A percentile compares a stretch with the other conserved stretches of the same genome.
Evolutionary conservation across 1,139 yeast genomes (phyloP).

Genomic region (Kurtzmaniella quercitrusa): DNA sequence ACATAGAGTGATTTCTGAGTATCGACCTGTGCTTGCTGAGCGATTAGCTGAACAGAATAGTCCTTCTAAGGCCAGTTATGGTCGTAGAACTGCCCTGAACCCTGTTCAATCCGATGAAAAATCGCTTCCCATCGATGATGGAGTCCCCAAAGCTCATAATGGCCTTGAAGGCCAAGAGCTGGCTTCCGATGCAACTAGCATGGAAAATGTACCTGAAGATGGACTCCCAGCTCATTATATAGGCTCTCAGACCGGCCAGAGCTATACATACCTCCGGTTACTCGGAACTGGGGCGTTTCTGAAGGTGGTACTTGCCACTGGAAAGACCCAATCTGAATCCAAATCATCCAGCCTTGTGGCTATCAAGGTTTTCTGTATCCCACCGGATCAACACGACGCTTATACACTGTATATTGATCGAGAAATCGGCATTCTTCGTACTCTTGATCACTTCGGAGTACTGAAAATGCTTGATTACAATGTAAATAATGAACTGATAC

Average conservation of each 20-base stretch:
- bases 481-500: constrained; percentile 21
- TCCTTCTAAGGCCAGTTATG: background rate
- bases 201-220: background rate
- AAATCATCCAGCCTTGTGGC: constrained; percentile 22
- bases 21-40: constrained; percentile 19
- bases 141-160: too few relatives aligned
- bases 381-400: constrained; percentile 26
- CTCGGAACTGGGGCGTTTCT: constrained; percentile 63
- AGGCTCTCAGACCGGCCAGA: constrained; percentile 8
- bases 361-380: constrained; percentile 37
- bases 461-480: constrained; percentile 31
- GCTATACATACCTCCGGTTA: constrained; percentile 21
- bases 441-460: constrained; percentile 39
- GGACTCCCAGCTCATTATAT: background rate
- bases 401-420: constrained; percentile 69
- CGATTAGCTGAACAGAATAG: background rate
- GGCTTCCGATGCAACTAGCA: background rate
- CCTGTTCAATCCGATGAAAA: background rate
- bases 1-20: constrained; percentile 30
- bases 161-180: background rate
- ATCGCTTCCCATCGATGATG: constrained; percentile 16
- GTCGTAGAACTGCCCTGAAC: background rate
- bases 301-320: constrained; percentile 48
- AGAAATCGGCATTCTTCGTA: constrained; percentile 65
- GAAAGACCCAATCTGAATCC: constrained; percentile 12